phyloP scores from a whole-genome alignment of 495 filamentous ascomycete genomes.

The Annulohypoxylon bovei region DNA sequence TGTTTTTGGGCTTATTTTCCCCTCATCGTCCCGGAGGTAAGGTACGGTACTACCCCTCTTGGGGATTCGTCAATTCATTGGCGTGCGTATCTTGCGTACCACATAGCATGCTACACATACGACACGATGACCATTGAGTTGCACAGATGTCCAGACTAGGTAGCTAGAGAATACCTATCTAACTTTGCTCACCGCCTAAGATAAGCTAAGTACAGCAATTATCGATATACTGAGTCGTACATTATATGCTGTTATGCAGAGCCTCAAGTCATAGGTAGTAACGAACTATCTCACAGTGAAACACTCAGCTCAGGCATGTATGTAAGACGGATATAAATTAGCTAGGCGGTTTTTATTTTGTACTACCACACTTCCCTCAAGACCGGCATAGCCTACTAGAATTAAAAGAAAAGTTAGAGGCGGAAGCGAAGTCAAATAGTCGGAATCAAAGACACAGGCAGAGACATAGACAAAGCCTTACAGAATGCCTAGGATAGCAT shows the following conservation, averaged over 20 bases:
- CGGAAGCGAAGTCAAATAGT: constrained; percentile 4
- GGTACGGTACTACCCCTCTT: constrained; percentile 7
- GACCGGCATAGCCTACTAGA: constrained; percentile 12
- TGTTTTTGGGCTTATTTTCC: constrained; percentile 4
- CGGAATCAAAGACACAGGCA: not conserved
- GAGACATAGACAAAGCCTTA: constrained; percentile 19
- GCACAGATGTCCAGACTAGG: not conserved
- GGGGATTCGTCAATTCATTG: not conserved
- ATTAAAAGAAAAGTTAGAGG: not conserved
- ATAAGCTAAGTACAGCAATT: not conserved
- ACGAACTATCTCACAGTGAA: constrained; percentile 9
- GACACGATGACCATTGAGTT: not conserved
- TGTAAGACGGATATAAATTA: constrained; percentile 21
- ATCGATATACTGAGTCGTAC: not conserved
- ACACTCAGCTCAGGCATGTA: constrained; percentile 12
- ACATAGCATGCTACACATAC: not conserved
- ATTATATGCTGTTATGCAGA: constrained; percentile 17
- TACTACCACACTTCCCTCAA: constrained; percentile 14
- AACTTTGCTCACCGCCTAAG: not conserved
- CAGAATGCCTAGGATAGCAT: constrained; percentile 16
- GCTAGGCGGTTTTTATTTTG: not conserved
- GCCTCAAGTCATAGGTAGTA: constrained; percentile 27
- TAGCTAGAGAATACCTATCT: not conserved
- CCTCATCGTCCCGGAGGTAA: constrained; percentile 8
- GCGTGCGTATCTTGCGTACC: not conserved